phyloP scores from a whole-genome alignment of 1,284 basidiomycete genomes.

The Exobasidium rhododendri region DNA sequence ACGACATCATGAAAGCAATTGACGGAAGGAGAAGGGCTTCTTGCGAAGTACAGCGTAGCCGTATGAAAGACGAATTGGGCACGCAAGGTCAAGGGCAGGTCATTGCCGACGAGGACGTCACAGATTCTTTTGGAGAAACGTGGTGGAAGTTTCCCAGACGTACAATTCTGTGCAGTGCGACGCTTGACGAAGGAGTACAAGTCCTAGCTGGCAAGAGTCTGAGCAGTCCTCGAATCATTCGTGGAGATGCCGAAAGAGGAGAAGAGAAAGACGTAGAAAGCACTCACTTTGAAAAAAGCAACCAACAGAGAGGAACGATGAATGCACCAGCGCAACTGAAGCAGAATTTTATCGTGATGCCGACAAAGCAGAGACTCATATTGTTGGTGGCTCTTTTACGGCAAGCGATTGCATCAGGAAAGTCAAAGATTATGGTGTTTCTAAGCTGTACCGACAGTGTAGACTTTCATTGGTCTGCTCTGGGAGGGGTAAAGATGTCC shows the following conservation, averaged over 20 bases:
- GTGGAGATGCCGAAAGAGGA: slow-evolving; percentile 36
- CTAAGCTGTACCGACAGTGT: slow-evolving; percentile 95
- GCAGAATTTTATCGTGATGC: slow-evolving; percentile 90
- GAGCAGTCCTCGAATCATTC: slow-evolving; percentile 59
- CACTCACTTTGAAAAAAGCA: not conserved
- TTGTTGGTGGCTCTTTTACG: slow-evolving; percentile 75
- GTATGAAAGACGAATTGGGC: slow-evolving; percentile 24
- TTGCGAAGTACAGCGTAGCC: slow-evolving; percentile 63
- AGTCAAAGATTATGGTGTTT: slow-evolving; percentile 76
- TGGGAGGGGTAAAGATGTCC: slow-evolving; percentile 75
- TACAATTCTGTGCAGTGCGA: slow-evolving; percentile 93
- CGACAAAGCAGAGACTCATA: slow-evolving; percentile 88
- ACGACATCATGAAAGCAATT: slow-evolving; percentile 69
- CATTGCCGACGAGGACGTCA: slow-evolving; percentile 13
- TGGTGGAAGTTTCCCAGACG: slow-evolving; percentile 62
- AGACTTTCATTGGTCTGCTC: slow-evolving; percentile 90
- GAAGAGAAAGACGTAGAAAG: not conserved
- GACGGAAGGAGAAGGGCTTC: slow-evolving; percentile 45
- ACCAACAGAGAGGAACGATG: slow-evolving; percentile 9
- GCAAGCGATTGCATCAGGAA: slow-evolving; percentile 63
- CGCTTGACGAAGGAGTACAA: slow-evolving; percentile 90
- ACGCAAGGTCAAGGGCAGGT: slow-evolving; percentile 49
- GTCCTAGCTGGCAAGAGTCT: slow-evolving; percentile 82
- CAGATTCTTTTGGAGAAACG: slow-evolving; percentile 27
- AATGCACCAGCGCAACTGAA: slow-evolving; percentile 82